Evolutionary conservation across 2,329 filamentous ascomycete genomes (phyloP).

Genomic region (Fusarium sororula): DNA sequence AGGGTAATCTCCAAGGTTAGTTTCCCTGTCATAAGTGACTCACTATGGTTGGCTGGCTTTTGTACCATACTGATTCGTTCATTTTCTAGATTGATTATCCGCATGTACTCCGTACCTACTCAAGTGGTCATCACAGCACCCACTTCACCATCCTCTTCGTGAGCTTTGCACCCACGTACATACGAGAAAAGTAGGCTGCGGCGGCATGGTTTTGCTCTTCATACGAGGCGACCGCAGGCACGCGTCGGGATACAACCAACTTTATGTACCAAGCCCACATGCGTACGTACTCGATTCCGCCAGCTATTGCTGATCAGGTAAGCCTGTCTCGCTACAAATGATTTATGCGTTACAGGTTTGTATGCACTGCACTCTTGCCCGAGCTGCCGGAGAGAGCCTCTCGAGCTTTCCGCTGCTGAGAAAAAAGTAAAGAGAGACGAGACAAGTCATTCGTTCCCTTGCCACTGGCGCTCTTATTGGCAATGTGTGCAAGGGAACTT

Average conservation of each 20-base stretch:
- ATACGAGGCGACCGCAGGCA: constrained; percentile 35
- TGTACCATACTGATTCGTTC: constrained; percentile 23
- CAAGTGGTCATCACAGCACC: constrained; percentile 35
- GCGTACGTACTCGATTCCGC: constrained; percentile 34
- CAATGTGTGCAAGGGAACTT: constrained; percentile 16
- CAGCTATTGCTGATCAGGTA: constrained; percentile 32
- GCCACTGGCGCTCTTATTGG: constrained; percentile 11
- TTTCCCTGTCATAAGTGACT: constrained; percentile 15
- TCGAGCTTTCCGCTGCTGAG: not conserved
- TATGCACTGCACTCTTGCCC: constrained; percentile 14
- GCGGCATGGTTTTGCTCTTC: constrained; percentile 35
- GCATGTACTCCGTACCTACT: not conserved
- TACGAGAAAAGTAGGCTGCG: constrained; percentile 40
- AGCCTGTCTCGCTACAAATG: constrained; percentile 6
- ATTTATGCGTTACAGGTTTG: not conserved
- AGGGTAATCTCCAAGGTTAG: constrained; percentile 22
- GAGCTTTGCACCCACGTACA: constrained; percentile 30
- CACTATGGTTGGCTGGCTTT: constrained; percentile 32
- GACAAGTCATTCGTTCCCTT: constrained; percentile 17
- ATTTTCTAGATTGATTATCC: constrained; percentile 26
- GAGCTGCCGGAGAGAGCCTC: constrained; percentile 17
- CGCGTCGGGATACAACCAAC: constrained; percentile 30
- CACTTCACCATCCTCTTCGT: constrained; percentile 25
- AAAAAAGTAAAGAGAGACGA: constrained; percentile 6
- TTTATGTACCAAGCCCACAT: constrained; percentile 16